Base-by-base conservation (phyloP, 1,139 yeast species). In the Candida sp. region DNA sequence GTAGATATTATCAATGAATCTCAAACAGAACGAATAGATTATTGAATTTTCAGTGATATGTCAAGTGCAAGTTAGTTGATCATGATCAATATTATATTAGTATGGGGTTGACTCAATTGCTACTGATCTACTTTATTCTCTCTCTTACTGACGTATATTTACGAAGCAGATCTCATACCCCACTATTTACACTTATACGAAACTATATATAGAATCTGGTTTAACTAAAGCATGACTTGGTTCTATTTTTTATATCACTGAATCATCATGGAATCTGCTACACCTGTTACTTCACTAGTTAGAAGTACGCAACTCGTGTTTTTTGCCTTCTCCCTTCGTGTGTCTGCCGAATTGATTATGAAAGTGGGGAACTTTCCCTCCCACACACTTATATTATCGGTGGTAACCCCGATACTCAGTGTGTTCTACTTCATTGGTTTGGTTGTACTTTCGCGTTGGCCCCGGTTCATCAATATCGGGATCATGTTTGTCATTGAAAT, bases 401-500 rank as follows among this genome's bases (percentile, higher is more conserved):
- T 45, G 19, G 30, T 36, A 3, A 40, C 46, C n/a, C 9, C 34
- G 6, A 22, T 36, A n/a, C 22, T 34, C 9, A 21, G 25, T 3
- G 44, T 49, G 12, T 12, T 47, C 6, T 43, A 46, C 5, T 30
- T 30, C 19, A 30, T 30, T 30, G n/a, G 33, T 5, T 43, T 43
- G 11, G 39, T 49, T 5, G 39, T 42, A 22, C 27, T 34, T 4
- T 51, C n/a, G 9, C 11, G 11, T 30, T 30, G 33, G 33, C 33
- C 41, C 19, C 35, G 37, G 1, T 40, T 45, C 8, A 38, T 60
- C 15, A 56, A 56, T 4, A 47, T 55, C 6, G 41, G 61, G 7
- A 45, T 49, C 4, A 41, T 54, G 1, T 45, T 59, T 3, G 43
- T 55, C n/a, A 46, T 50, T 5, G 73, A 68, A 43, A 11, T 44